These are phyloP conservation scores for Mercurialis annua DNA, from an alignment of 345 rosid species.

Conservation along the genomic window DNA sequence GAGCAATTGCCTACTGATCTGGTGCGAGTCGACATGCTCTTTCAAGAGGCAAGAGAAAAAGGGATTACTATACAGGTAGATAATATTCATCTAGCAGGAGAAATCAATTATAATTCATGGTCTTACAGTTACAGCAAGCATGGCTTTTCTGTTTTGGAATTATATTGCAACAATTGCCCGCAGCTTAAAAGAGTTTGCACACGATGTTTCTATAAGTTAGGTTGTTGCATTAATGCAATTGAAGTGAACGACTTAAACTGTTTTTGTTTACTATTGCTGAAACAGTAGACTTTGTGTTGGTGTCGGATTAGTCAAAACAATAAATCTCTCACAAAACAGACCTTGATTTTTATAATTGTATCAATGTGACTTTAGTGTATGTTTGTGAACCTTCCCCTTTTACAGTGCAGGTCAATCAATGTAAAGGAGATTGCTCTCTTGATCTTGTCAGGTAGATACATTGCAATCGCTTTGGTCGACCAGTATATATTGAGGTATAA, in stretches of 20 bases:
- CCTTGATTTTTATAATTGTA: background rate
- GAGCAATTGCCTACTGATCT: slow-evolving; percentile 88
- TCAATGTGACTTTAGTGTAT: slow-evolving; percentile 11
- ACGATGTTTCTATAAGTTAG: background rate
- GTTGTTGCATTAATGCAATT: background rate
- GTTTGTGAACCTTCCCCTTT: slow-evolving; percentile 35
- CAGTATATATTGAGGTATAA: slow-evolving; percentile 77
- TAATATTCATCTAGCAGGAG: slow-evolving; percentile 9
- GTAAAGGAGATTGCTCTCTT: slow-evolving; percentile 61
- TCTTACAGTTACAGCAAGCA: background rate
- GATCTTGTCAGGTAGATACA: slow-evolving; percentile 73
- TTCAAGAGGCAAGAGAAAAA: slow-evolving; percentile 59
- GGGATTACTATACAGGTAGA: slow-evolving; percentile 77
- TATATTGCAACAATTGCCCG: background rate
- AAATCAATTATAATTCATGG: background rate
- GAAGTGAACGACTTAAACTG: background rate
- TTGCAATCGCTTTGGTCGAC: slow-evolving; percentile 89
- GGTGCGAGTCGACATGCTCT: slow-evolving; percentile 75
- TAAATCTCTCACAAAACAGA: background rate
- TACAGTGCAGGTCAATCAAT: slow-evolving; percentile 86
- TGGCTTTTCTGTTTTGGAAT: background rate
- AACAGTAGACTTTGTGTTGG: background rate
- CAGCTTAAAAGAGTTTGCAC: background rate
- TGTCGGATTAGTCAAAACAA: background rate
- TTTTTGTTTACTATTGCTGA: background rate